Conservation (phyloP, 371 early-diverging fungal genomes). For the Polyrhizophydium stewartii region DNA sequence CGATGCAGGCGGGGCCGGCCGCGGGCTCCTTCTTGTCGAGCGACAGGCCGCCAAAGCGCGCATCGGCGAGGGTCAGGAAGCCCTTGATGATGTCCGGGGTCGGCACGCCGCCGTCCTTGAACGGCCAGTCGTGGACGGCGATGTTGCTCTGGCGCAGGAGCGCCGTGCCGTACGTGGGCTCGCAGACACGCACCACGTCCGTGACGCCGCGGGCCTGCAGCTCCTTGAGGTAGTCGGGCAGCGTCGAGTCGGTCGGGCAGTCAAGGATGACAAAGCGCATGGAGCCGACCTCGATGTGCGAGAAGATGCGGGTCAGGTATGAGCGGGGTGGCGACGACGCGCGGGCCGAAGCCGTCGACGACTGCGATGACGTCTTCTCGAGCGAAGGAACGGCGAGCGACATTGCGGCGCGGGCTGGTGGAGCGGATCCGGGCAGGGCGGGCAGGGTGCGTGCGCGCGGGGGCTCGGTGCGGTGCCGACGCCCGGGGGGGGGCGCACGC, state of each 20-base stretch:
- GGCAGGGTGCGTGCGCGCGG: too few species aligned
- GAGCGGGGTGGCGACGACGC: conserved; percentile 1
- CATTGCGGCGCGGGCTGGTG: too few species aligned
- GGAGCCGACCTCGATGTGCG: conserved; percentile 23
- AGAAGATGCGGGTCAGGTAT: conserved; percentile 29
- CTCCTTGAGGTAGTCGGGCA: conserved; percentile 26
- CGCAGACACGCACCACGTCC: conserved; percentile 39
- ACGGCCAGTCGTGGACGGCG: conserved; percentile 32
- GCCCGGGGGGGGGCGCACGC: too few species aligned
- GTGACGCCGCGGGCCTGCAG: conserved; percentile 29
- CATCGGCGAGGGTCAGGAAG: conserved; percentile 25
- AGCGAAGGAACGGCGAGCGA: too few species aligned
- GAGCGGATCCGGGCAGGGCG: too few species aligned
- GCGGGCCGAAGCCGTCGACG: background rate
- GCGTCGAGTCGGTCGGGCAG: conserved; percentile 27
- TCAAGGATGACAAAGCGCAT: conserved; percentile 38
- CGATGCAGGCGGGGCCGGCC: conserved; percentile 6
- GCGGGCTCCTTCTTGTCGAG: background rate
- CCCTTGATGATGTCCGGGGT: conserved; percentile 14
- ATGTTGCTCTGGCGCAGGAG: conserved; percentile 17
- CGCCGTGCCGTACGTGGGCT: conserved; percentile 26
- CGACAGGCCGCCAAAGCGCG: conserved; percentile 18
- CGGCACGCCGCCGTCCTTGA: conserved; percentile 35
- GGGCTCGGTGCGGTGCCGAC: too few species aligned
- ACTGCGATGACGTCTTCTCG: conserved; percentile 9